Percentiles rank a stretch among this genome's conserved stretches.
phyloP scores from a whole-genome alignment of 192 early-diverging fungal species.

The Coemansia sp. region DNA sequence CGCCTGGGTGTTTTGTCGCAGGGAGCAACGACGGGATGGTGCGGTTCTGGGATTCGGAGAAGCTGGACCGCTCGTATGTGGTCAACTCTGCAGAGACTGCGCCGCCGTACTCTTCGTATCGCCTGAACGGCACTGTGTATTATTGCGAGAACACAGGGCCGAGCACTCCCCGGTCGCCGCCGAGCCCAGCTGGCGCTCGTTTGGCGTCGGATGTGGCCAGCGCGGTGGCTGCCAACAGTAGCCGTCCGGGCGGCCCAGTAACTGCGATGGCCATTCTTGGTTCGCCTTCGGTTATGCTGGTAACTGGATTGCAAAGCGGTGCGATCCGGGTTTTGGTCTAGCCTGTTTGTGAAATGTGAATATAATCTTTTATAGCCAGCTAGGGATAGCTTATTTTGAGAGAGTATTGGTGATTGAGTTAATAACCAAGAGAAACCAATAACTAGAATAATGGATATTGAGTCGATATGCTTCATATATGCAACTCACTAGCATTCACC shows the following conservation, averaged over 20 bases:
- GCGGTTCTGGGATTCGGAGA: conserved; percentile 75
- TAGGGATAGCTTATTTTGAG: no score
- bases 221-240: conserved; percentile 27
- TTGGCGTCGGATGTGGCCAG: conserved; percentile 12
- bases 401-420: no score
- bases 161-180: conserved; percentile 15
- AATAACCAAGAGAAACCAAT: no score
- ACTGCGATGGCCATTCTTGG: conserved; percentile 25
- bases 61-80: conserved; percentile 72
- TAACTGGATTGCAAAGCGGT: conserved; percentile 39
- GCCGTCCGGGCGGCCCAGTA: conserved; percentile 29
- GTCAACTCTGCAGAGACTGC: conserved; percentile 56
- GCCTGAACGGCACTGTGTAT: conserved; percentile 44
- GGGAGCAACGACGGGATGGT: conserved; percentile 84
- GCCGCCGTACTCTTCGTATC: conserved; percentile 44
- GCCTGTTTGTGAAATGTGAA: background rate
- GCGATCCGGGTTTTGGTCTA: conserved; percentile 25
- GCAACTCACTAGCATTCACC: no score
- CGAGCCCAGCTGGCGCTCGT: conserved; percentile 10
- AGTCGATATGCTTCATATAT: no score
- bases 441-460: no score
- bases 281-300: conserved; percentile 33
- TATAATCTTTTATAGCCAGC: no score
- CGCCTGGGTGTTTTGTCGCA: conserved; percentile 66
- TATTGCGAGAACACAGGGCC: conserved; percentile 43